Percentiles rank a stretch among this genome's conserved stretches.
Evolutionary conservation across 1,284 basidiomycete species (phyloP).

Genomic region (Inonotus obliquus): DNA sequence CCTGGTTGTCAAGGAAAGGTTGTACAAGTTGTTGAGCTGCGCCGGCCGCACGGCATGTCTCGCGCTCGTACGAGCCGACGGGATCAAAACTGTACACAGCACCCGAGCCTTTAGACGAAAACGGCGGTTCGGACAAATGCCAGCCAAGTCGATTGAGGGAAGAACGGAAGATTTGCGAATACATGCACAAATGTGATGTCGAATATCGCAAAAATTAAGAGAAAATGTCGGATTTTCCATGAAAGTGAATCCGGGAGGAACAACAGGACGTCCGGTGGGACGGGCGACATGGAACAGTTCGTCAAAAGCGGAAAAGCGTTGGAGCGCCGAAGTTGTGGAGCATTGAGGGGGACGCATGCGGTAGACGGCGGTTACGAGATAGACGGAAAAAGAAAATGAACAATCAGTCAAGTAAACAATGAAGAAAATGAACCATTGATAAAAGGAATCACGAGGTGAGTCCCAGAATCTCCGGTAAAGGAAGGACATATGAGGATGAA

Average conservation of each 20-base stretch:
- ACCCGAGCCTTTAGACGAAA: slow-evolving; percentile 63
- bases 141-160: not conserved
- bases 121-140: not conserved
- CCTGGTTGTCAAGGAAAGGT: slow-evolving; percentile 96
- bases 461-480: not conserved
- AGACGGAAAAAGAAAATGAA: not conserved
- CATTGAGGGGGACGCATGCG: slow-evolving; percentile 15
- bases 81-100: slow-evolving; percentile 98
- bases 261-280: not conserved
- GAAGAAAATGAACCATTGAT: not conserved
- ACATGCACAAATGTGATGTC: not conserved
- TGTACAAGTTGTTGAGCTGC: slow-evolving; percentile 88
- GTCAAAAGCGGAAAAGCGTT: not conserved
- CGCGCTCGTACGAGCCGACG: slow-evolving; percentile 92
- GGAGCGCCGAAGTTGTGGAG: not conserved
- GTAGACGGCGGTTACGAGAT: slow-evolving; percentile 1
- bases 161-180: not conserved
- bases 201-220: slow-evolving; percentile 6
- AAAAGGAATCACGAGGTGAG: not conserved
- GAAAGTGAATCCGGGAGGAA: not conserved
- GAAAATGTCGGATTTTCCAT: slow-evolving; percentile 16
- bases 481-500: not conserved
- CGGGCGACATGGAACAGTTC: not conserved
- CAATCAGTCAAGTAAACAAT: slow-evolving; percentile 1
- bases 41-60: slow-evolving; percentile 90